Evolutionary conservation across 2,329 filamentous ascomycete genomes (phyloP), one percentile per base, ranked within the genome.

Genomic region (Nemania diffusa): DNA sequence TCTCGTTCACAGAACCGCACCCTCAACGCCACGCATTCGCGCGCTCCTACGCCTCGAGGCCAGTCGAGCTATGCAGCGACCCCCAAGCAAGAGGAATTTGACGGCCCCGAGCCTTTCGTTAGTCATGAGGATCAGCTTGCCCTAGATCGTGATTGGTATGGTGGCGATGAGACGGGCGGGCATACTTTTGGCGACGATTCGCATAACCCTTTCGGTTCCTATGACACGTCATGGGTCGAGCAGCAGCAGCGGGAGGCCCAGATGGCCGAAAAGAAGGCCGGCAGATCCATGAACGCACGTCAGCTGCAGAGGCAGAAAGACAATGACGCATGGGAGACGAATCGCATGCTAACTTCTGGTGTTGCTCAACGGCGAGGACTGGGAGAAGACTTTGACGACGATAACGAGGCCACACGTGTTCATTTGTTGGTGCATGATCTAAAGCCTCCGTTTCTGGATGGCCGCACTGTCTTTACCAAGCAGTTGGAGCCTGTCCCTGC

Each of bases 301-400:
- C 90, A 91, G 68, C 85, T 93, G 65, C 93, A 97, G 80, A 92
- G 94, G 74, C 93, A 97, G 78, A 94, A 92, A 77, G 96, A 99
- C 77, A 94, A 96, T 50, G 96, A 99, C 80, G 95, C 94, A 0
- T 99, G 96, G 96, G 97, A 99, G 80, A 96, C 95, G 17, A 99
- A 99, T 78, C 92, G 96, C 66, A 98, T 99, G 96, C 85, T 99
- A 68, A 96, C 94, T 0, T 97, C 94, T 22, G 95, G 95, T 64
- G 94, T 99, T 20, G 96, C 96, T 20, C 97, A 99, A 79, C 85
- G 95, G 75, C 85, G 93, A 72, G 92, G 96, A 74, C 88, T 93
- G 77, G 90, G 90, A 26, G 86, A 88, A 55, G 93, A 96, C 76
- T 97, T 97, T 75, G 91, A 91, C 58, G 91, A 97, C 71, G 96